Conservation (phyloP, 495 filamentous ascomycete genomes). For the Hypoxylon rickii region DNA sequence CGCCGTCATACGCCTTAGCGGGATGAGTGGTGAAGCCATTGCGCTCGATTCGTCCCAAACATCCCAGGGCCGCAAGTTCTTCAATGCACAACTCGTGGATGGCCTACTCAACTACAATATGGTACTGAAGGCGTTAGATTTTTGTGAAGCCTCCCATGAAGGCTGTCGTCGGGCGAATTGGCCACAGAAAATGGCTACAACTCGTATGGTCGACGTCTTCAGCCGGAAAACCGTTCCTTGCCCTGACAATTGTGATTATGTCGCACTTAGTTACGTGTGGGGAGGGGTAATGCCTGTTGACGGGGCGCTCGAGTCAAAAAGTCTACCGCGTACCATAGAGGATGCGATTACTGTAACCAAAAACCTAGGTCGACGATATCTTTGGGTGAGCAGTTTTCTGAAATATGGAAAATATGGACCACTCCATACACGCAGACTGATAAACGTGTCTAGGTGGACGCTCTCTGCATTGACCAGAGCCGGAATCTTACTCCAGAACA, state of each 20-base stretch:
- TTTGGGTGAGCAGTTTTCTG: slow-evolving; percentile 17
- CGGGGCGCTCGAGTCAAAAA: slow-evolving; percentile 10
- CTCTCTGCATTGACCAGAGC: slow-evolving; percentile 30
- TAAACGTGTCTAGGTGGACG: slow-evolving; percentile 19
- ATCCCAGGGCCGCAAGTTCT: too few relatives aligned
- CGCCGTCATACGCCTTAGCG: too few relatives aligned
- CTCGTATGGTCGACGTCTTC: slow-evolving; percentile 29
- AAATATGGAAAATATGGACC: background rate
- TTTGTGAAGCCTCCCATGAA: too few relatives aligned
- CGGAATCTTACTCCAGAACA: slow-evolving; percentile 13
- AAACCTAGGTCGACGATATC: slow-evolving; percentile 16
- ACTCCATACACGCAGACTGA: background rate
- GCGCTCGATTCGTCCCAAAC: too few relatives aligned
- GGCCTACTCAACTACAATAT: too few relatives aligned
- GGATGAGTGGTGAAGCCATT: too few relatives aligned
- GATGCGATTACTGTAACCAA: slow-evolving; percentile 29
- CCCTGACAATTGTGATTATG: slow-evolving; percentile 19
- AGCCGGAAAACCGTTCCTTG: slow-evolving; percentile 17
- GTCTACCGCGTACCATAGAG: slow-evolving; percentile 33
- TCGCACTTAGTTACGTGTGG: slow-evolving; percentile 30
- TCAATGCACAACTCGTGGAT: too few relatives aligned
- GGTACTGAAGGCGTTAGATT: too few relatives aligned
- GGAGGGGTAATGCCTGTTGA: slow-evolving; percentile 19
- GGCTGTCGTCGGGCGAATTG: too few relatives aligned
- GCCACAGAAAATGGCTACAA: too few relatives aligned